Conservation (phyloP, 805 yeast genomes). For the Starmera amethionina region DNA sequence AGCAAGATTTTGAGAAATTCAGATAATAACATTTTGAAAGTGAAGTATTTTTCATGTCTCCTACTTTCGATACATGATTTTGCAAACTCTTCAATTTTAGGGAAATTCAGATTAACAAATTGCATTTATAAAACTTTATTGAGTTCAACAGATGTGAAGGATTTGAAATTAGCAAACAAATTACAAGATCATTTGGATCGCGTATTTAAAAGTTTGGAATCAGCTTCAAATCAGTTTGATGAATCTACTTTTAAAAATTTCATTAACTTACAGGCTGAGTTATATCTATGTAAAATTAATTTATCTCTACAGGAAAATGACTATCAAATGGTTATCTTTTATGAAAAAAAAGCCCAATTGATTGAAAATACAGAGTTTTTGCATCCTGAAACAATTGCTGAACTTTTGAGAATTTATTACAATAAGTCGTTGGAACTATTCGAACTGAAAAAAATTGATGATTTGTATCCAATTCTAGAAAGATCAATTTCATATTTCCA, state of each 20-base stretch:
- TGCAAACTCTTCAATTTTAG: conserved; percentile 12
- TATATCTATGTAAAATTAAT: conserved; percentile 23
- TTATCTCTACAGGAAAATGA: conserved; percentile 21
- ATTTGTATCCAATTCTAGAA: conserved; percentile 11
- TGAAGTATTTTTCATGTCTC: conserved; percentile 22
- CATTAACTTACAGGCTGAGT: conserved; percentile 17
- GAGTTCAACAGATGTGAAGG: neutral
- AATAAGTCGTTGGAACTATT: conserved; percentile 20
- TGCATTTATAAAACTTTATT: conserved; percentile 19
- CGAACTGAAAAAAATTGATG: conserved; percentile 4
- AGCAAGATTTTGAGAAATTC: no score
- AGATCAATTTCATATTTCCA: conserved; percentile 5
- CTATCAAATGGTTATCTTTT: conserved; percentile 24
- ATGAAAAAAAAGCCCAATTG: conserved; percentile 21
- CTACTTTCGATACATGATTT: conserved; percentile 23
- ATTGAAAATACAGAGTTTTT: conserved; percentile 4
- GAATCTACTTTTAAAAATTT: conserved; percentile 6
- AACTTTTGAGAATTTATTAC: conserved; percentile 23
- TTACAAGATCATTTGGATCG: conserved; percentile 23
- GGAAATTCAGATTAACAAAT: conserved; percentile 20
- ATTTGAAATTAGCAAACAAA: conserved; percentile 9
- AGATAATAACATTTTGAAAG: neutral
- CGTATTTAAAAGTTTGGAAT: conserved; percentile 15
- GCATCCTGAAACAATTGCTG: conserved; percentile 15
- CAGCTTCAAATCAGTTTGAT: conserved; percentile 5